phyloP scores from a whole-genome alignment of 2,329 filamentous ascomycete species.

The Stagonosporopsis cucurbitacearum region DNA sequence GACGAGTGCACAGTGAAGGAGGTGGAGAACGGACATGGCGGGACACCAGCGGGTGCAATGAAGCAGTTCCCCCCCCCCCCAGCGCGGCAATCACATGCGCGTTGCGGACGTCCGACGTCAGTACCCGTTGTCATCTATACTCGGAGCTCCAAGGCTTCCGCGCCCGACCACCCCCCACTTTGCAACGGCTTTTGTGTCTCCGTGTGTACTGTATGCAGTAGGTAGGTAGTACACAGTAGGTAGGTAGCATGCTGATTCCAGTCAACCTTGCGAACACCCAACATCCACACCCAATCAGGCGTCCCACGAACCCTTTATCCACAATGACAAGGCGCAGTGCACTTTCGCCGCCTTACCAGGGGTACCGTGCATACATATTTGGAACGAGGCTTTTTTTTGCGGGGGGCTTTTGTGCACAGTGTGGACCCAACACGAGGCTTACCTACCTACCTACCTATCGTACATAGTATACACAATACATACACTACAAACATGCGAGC shows the following conservation, averaged over 20 bases:
- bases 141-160: background rate
- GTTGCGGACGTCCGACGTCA: too few species aligned
- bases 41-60: background rate
- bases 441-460: background rate
- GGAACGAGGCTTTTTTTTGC: too few species aligned
- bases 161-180: constrained; percentile 3
- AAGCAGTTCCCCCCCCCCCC: too few species aligned
- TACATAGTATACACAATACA: too few species aligned
- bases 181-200: background rate
- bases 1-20: background rate
- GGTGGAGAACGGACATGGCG: constrained; percentile 8
- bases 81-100: constrained; percentile 19
- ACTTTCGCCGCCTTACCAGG: too few species aligned
- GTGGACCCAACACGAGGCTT: constrained; percentile 9
- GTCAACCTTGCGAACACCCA: constrained; percentile 1
- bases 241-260: background rate
- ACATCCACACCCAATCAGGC: background rate
- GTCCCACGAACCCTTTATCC: background rate
- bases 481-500: too few species aligned
- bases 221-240: too few species aligned
- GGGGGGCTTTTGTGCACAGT: background rate
- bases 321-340: constrained; percentile 1
- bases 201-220: too few species aligned
- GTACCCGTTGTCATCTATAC: too few species aligned
- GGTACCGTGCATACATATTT: too few species aligned